Evolutionary conservation across 306 rosid species (phyloP).

Genomic region (Astragalus glycyphyllos): DNA sequence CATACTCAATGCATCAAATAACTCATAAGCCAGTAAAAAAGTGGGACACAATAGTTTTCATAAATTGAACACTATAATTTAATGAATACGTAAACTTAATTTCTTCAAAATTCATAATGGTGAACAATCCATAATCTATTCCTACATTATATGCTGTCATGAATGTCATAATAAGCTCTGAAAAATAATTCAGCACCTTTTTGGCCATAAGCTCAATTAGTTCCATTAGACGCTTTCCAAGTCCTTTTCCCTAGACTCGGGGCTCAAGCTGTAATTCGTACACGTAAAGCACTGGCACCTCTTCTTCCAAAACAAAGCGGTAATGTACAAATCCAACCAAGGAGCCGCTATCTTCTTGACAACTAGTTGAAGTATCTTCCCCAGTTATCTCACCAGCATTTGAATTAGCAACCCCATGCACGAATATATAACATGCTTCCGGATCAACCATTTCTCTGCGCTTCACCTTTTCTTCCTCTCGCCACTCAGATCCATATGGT

Average conservation of each 20-base stretch:
- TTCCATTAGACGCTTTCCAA: constrained; percentile 82
- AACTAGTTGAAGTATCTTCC: constrained; percentile 44
- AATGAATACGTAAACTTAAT: background rate
- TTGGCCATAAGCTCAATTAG: constrained; percentile 78
- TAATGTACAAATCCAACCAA: constrained; percentile 85
- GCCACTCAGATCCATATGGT: constrained; percentile 81
- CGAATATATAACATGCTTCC: constrained; percentile 79
- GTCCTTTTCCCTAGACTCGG: constrained; percentile 68
- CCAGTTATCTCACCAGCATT: constrained; percentile 42
- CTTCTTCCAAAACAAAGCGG: constrained; percentile 81
- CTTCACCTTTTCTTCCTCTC: constrained; percentile 79
- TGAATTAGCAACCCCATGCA: constrained; percentile 56
- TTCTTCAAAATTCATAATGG: constrained; percentile 30
- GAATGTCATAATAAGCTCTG: constrained; percentile 20
- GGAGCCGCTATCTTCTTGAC: constrained; percentile 46
- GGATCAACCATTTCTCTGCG: constrained; percentile 76
- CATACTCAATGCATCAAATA: constrained; percentile 19
- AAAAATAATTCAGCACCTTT: constrained; percentile 61
- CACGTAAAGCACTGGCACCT: constrained; percentile 81
- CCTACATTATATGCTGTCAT: background rate
- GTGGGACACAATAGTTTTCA: too few species aligned
- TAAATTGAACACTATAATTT: too few species aligned
- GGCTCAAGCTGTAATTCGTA: constrained; percentile 86
- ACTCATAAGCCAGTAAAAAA: background rate
- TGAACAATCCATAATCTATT: constrained; percentile 18